A percentile compares a stretch with the other conserved stretches of the same genome.
Conservation (phyloP, 768 basidiomycete genomes). For the Astraeus odoratus region DNA sequence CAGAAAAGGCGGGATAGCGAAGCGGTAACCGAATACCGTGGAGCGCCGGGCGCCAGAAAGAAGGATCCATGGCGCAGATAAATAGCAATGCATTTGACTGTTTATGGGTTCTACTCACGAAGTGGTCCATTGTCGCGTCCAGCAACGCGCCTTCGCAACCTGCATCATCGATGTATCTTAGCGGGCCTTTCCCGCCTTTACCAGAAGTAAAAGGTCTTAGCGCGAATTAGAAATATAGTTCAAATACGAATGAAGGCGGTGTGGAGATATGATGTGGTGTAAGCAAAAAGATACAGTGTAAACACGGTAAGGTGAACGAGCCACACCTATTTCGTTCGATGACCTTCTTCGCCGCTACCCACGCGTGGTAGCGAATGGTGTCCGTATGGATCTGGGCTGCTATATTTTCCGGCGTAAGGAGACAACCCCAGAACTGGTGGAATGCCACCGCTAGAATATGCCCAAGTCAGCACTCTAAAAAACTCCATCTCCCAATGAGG, state of each 20-base stretch:
- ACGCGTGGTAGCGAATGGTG: slow-evolving; percentile 28
- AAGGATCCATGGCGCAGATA: not conserved
- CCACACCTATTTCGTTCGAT: slow-evolving; percentile 21
- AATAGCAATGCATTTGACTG: not conserved
- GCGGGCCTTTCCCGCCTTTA: not conserved
- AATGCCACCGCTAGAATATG: slow-evolving; percentile 23
- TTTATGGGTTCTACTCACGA: slow-evolving; percentile 11
- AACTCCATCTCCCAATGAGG: not conserved
- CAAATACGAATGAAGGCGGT: too few relatives aligned
- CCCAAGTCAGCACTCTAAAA: not conserved
- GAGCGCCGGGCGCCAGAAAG: not conserved
- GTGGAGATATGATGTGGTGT: too few relatives aligned
- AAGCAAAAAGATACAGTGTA: too few relatives aligned
- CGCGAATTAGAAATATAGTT: not conserved
- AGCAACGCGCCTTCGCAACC: not conserved
- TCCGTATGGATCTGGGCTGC: slow-evolving; percentile 16
- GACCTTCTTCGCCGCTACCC: slow-evolving; percentile 27
- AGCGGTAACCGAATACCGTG: not conserved
- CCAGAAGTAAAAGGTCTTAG: not conserved
- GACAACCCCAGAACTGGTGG: slow-evolving; percentile 27
- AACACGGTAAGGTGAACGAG: too few relatives aligned
- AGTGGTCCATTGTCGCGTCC: slow-evolving; percentile 10
- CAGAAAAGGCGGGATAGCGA: too few relatives aligned
- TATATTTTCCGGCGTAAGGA: slow-evolving; percentile 29
- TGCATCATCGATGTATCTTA: not conserved